Percentiles rank a stretch among this genome's conserved stretches.
These are phyloP conservation scores for Wallemia ichthyophaga DNA, from an alignment of 1,284 basidiomycete species.

Conservation along the genomic window DNA sequence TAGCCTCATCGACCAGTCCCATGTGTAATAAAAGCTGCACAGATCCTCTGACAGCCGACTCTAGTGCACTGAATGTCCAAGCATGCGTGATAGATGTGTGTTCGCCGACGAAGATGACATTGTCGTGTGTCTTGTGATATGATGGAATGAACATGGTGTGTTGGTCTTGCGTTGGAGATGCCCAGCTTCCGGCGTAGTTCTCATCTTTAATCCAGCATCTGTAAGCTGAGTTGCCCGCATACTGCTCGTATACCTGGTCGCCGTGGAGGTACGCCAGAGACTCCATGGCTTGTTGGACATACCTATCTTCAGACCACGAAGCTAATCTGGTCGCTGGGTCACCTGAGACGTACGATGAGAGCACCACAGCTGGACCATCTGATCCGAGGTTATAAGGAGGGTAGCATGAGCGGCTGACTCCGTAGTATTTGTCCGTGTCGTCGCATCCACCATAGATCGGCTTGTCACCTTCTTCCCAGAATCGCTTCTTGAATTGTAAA, in stretches of 20 bases:
- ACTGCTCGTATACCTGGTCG: slow-evolving; percentile 7
- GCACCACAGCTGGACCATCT: slow-evolving; percentile 7
- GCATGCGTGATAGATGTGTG: slow-evolving; percentile 10
- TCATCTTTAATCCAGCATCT: slow-evolving; percentile 9
- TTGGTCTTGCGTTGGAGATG: slow-evolving; percentile 8
- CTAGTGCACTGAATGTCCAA: slow-evolving; percentile 9
- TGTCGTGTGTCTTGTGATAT: slow-evolving; percentile 9
- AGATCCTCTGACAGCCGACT: slow-evolving; percentile 8
- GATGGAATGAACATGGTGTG: slow-evolving; percentile 9
- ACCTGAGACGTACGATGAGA: slow-evolving; percentile 7
- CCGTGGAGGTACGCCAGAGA: slow-evolving; percentile 9
- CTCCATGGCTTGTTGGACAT: slow-evolving; percentile 7
- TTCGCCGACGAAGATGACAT: slow-evolving; percentile 10
- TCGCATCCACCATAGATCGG: slow-evolving; percentile 10
- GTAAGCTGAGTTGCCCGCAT: slow-evolving; percentile 8
- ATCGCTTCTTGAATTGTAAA: slow-evolving; percentile 9
- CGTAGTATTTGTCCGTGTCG: slow-evolving; percentile 7
- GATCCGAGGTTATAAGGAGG: slow-evolving; percentile 9
- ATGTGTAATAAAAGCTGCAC: slow-evolving; percentile 10
- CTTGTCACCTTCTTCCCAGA: slow-evolving; percentile 10
- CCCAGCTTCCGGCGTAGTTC: slow-evolving; percentile 8
- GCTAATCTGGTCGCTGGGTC: background rate
- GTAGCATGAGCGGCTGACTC: slow-evolving; percentile 8
- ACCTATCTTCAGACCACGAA: slow-evolving; percentile 4
- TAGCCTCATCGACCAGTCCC: slow-evolving; percentile 10